Evolutionary conservation across 177 flowering plant species (phyloP).

Genomic region (Vitis hybrid): DNA sequence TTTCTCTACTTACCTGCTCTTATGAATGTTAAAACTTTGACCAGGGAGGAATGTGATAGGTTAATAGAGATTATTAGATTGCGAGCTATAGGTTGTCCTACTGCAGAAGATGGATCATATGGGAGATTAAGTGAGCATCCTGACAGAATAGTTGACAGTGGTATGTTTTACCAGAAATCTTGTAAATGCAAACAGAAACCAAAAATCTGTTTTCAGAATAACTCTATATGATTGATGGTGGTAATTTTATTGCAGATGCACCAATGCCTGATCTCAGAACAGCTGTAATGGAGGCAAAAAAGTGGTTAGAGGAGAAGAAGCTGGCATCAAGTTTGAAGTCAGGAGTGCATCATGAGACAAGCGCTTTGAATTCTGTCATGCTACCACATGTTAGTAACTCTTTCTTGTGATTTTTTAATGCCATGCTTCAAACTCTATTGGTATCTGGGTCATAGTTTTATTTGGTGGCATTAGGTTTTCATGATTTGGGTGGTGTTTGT

Average conservation of each 20-base stretch:
- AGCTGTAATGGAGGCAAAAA: conserved; percentile 77
- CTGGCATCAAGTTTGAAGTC: conserved; percentile 42
- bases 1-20: background rate
- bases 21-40: conserved; percentile 13
- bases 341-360: conserved; percentile 26
- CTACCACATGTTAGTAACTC: conserved; percentile 42
- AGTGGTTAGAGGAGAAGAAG: conserved; percentile 79
- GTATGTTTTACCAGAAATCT: conserved; percentile 1
- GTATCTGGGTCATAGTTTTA: background rate
- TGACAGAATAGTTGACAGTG: conserved; percentile 21
- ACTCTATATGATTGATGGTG: conserved; percentile 10
- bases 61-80: conserved; percentile 57
- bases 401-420: conserved; percentile 3
- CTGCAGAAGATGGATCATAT: conserved; percentile 20
- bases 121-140: conserved; percentile 20
- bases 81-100: conserved; percentile 48
- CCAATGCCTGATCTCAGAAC: conserved; percentile 28
- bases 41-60: conserved; percentile 75
- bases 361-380: conserved; percentile 23
- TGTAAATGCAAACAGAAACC: background rate
- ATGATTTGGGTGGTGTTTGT: background rate
- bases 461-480: conserved; percentile 1
- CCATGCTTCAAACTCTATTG: background rate
- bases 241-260: conserved; percentile 25
- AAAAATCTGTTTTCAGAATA: background rate